Evolutionary conservation across 441 rosid genomes (phyloP), one percentile per base, ranked within the genome.

Genomic region (Geranium incanum): DNA sequence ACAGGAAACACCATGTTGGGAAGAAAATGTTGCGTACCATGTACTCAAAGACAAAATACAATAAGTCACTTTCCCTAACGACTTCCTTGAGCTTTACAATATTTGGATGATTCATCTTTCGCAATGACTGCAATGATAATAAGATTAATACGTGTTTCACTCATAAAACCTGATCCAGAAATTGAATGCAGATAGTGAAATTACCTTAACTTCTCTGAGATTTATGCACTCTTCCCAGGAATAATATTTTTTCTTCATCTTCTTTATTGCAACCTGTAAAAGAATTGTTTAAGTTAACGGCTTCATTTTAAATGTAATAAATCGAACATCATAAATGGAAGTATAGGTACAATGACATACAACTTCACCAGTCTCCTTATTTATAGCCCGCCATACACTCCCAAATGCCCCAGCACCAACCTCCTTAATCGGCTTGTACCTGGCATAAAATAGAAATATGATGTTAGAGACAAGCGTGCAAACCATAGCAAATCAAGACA

Each of bases 351-450:
- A 70, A 28, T 13, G 67, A 84, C 97, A 79, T 84, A 94, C 99
- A 80, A 90, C 88, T 90, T 94, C 99, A 77, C 95, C 93, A 73
- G 95, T 83, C 69, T 81, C 87, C 84, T 84, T 94, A 81, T 85
- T 80, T 77, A 89, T 83, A 52, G 95, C 97, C 72, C 91, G 86
- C 94, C 97, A 94, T 50, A 94, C 99, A 81, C 80, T 89, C 78
- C 99, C 99, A 86, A 94, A 94, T 13, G 99, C 89, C 76, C 99
- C 99, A 75, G 89, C 95, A 69, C 99, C 99, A 78, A 94, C 94
- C 83, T 92, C 97, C 84, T 87, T 90, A 68, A 86, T 86, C 74
- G 92, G 81, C 74, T 83, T 86, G 87, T 92, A 94, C 88, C 98
- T 94, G 71, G 28, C 69, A 33, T 67, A 66, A 50, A 71, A 28